These are phyloP conservation scores for Hyaloscypha finlandica DNA, from an alignment of 495 filamentous ascomycete species.

Conservation along the genomic window DNA sequence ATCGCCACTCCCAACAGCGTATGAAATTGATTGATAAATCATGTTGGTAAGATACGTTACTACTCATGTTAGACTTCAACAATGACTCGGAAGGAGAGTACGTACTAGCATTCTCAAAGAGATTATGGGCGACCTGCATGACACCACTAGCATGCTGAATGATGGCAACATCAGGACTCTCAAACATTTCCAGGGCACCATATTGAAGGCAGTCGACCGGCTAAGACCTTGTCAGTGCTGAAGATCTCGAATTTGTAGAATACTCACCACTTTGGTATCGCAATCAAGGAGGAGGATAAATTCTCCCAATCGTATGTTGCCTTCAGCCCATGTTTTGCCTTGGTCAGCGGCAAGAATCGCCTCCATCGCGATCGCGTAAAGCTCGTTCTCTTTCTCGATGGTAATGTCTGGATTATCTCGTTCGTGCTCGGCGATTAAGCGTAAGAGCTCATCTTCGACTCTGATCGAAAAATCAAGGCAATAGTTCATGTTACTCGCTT, in stretches of 20 bases:
- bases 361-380: conserved; percentile 50
- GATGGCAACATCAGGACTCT: conserved; percentile 68
- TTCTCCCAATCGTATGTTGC: conserved; percentile 70
- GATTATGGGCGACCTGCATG: conserved; percentile 64
- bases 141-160: conserved; percentile 68
- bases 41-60: conserved; percentile 74
- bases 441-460: conserved; percentile 58
- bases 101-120: conserved; percentile 56
- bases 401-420: conserved; percentile 42
- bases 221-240: not conserved
- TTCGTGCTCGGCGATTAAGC: conserved; percentile 30
- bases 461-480: conserved; percentile 56
- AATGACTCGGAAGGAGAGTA: not conserved
- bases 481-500: conserved; percentile 74
- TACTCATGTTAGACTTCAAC: not conserved
- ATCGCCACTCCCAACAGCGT: conserved; percentile 68
- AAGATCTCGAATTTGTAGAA: conserved; percentile 1
- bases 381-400: conserved; percentile 51
- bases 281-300: conserved; percentile 53
- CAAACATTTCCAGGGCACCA: conserved; percentile 69
- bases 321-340: conserved; percentile 66
- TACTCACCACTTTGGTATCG: not conserved
- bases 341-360: conserved; percentile 58
- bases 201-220: conserved; percentile 64
- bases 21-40: conserved; percentile 69